Conservation (phyloP, 306 rosid genomes). For the Cicer yamashitae region DNA sequence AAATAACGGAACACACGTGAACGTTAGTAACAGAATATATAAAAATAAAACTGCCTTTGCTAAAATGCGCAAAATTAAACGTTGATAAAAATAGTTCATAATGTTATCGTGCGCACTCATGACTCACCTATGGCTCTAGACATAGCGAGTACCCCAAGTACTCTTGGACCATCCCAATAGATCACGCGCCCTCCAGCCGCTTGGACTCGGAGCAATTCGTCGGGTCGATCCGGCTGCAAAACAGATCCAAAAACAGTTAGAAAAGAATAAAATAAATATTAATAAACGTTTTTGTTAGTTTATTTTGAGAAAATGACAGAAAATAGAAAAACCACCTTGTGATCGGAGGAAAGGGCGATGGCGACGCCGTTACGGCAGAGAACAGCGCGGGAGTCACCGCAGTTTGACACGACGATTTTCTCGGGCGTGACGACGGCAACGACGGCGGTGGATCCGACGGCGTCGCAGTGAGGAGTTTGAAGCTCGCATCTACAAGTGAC, state of each 20-base stretch:
- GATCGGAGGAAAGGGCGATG: constrained; percentile 82
- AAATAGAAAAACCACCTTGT: constrained; percentile 58
- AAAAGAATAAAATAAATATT: background rate
- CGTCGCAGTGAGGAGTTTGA: constrained; percentile 78
- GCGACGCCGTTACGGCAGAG: constrained; percentile 75
- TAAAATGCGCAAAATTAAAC: background rate
- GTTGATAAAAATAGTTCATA: too few species aligned
- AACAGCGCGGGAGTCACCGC: constrained; percentile 95
- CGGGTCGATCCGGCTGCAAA: constrained; percentile 89
- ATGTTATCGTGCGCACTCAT: constrained; percentile 12
- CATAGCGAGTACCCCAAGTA: constrained; percentile 89
- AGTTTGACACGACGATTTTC: constrained; percentile 75
- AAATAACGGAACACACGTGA: background rate
- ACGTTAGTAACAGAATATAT: background rate
- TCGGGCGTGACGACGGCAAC: constrained; percentile 61
- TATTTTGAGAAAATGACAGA: background rate
- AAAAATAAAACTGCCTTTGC: background rate
- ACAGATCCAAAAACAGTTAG: constrained; percentile 14
- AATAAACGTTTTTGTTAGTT: background rate
- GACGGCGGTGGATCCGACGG: constrained; percentile 94
- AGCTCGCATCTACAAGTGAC: constrained; percentile 55
- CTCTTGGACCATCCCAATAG: constrained; percentile 88
- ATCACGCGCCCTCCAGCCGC: constrained; percentile 88
- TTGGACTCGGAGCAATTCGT: constrained; percentile 76
- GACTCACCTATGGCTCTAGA: constrained; percentile 82